phyloP scores from a whole-genome alignment of 1,284 basidiomycete genomes.

The Trametes pubescens region DNA sequence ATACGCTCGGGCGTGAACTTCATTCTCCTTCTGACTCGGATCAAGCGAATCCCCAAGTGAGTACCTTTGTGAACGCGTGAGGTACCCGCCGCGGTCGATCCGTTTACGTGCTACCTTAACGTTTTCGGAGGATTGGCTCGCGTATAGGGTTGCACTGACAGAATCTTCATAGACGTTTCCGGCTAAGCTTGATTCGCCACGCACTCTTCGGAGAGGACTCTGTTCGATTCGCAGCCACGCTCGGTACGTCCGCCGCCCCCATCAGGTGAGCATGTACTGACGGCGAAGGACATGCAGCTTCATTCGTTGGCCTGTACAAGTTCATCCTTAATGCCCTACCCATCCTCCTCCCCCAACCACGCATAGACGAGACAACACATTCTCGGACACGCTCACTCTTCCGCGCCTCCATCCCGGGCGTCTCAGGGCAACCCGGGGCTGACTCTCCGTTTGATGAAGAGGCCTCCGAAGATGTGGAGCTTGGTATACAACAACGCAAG shows the following conservation, averaged over 20 bases:
- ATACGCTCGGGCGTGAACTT: conserved; percentile 85
- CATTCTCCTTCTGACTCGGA: conserved; percentile 75
- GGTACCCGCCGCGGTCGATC: not conserved
- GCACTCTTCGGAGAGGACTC: conserved; percentile 86
- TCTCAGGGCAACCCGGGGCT: conserved; percentile 4
- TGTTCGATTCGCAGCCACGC: conserved; percentile 85
- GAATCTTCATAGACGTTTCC: conserved; percentile 33
- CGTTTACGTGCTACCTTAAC: too few relatives aligned
- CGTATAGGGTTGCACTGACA: not conserved
- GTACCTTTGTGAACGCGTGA: conserved; percentile 24
- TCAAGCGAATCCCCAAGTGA: conserved; percentile 70
- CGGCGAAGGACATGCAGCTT: conserved; percentile 51
- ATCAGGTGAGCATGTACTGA: not conserved
- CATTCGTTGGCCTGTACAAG: conserved; percentile 85
- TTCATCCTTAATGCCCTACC: conserved; percentile 85
- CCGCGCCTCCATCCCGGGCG: conserved; percentile 22
- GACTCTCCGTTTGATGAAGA: conserved; percentile 37
- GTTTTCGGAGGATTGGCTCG: too few relatives aligned
- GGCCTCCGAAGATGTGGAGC: conserved; percentile 31
- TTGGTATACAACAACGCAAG: conserved; percentile 23
- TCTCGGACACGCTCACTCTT: conserved; percentile 49
- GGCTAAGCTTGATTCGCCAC: conserved; percentile 70
- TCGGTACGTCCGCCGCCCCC: conserved; percentile 58
- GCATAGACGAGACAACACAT: conserved; percentile 30
- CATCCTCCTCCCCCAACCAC: conserved; percentile 69